Evolutionary conservation across 2,329 filamentous ascomycete species (phyloP).

Genomic region (Tolypocladium paradoxum): DNA sequence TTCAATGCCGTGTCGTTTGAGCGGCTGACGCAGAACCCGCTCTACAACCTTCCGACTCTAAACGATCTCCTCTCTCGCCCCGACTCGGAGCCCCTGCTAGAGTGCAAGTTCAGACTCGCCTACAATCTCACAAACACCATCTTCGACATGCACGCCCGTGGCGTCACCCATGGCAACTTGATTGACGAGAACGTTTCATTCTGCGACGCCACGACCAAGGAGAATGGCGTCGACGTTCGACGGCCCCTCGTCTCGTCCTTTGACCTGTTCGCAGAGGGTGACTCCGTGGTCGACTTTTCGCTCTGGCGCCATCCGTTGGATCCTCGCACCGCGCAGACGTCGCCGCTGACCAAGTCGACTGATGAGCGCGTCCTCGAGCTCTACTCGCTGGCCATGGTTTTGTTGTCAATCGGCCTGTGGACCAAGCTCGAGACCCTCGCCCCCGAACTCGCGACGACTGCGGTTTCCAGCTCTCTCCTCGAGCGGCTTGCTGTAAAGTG

Average conservation of each 20-base stretch:
- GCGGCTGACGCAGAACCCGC: conserved; percentile 35
- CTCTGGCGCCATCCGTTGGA: conserved; percentile 53
- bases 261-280: conserved; percentile 49
- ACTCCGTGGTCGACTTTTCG: conserved; percentile 8
- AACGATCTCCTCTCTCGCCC: conserved; percentile 40
- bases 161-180: conserved; percentile 61
- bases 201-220: conserved; percentile 33
- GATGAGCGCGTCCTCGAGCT: conserved; percentile 55
- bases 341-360: conserved; percentile 35
- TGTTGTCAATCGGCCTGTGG: conserved; percentile 70
- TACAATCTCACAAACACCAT: conserved; percentile 62
- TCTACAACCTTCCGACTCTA: conserved; percentile 42
- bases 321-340: conserved; percentile 37
- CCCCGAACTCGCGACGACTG: conserved; percentile 29
- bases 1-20: conserved; percentile 50
- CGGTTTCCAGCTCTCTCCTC: conserved; percentile 50
- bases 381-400: conserved; percentile 61
- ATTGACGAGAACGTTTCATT: conserved; percentile 59
- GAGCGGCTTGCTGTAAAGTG: conserved; percentile 56
- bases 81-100: conserved; percentile 53
- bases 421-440: conserved; percentile 48
- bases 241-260: conserved; percentile 63
- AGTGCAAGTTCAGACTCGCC: conserved; percentile 67
- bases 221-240: conserved; percentile 45
- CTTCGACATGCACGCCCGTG: conserved; percentile 60